Base-by-base conservation (phyloP, 2,329 filamentous ascomycete species). In the Pseudogymnoascus sp. region DNA sequence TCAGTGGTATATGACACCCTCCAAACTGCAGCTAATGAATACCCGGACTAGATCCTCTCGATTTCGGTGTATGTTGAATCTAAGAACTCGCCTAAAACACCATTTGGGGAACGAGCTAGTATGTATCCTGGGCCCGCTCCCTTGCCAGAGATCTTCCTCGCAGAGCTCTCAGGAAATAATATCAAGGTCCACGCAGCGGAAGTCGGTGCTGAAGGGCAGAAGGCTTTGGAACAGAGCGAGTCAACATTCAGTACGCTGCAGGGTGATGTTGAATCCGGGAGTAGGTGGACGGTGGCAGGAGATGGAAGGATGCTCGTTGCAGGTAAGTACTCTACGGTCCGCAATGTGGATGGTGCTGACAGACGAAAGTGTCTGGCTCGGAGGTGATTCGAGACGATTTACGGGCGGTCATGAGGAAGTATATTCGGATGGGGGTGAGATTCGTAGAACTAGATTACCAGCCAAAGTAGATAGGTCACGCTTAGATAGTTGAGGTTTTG, bases 371-470 rank as follows among this genome's bases (percentile, higher is more conserved):
- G 33, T 63, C 60, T 62, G 15, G 37, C 1, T 60, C 35, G 18
- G 35, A 63, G 13, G 34, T 26, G 45, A 63, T 64, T 34, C 52
- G 59, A 63, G 55, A 64, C 60, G 28, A 63, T 26, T 60, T 64
- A 60, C 30, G 48, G 52, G 41, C 45, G 26, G 48, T 62, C 61
- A 38, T 63, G 12, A 30, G 57, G 59, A 60, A 45, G 52, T 55
- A 64, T 64, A 35, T 64, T 28, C 59, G 28, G 18, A 57, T 61
- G 39, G 34, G 61, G 61, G 45, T 64, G 33, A 64, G 59, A 59
- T 61, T 61, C 33, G 57, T 62, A 52, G 52, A 63, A 63, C 61
- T 61, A 37, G 38, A 62, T 58, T 63, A 62, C 62, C 41, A 63
- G 59, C 52, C 57, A 59, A 61, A 45, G 45, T 38, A 61, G 48